Evolutionary conservation across 495 filamentous ascomycete species (phyloP), one percentile per base, ranked within the genome.

Genomic region (Paragyromitra xinjiangensis): DNA sequence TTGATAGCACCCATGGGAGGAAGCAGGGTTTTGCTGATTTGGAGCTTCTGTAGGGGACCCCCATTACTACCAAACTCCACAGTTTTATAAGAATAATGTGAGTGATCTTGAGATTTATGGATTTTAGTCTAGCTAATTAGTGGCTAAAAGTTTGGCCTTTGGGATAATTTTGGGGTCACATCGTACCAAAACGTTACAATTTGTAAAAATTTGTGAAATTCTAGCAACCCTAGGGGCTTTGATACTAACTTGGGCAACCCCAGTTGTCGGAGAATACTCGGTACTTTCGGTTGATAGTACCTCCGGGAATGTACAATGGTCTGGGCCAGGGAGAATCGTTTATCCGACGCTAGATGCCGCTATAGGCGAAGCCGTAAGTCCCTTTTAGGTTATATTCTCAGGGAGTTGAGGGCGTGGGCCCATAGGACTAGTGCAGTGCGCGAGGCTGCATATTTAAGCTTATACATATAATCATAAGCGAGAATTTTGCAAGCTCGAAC

Each of bases 331-430:
- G 40, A 51, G 69, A 26, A 71, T 71, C 45, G 59, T 71, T 39
- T 71, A 71, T 42, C 69, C 78, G 12, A 82, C 81, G n/a, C 85
- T 88, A 73, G 87, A 87, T 78, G 78, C 87, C 59, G 87, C 86
- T 24, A 88, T 89, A 51, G 69, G 69, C 12, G 69, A 71, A 56
- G 69, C 69, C 6, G 69, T 71, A 71, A 55, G 69, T 24, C 0
- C 7, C 14, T 42, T 39, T 72, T 75, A 81, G 16, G 77, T 69
- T 16, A 74, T 72, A 6, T 88, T 86, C 75, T 87, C 86, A 12
- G 69, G 19, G 19, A 22, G 19, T 22, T 22, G 19, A 22, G 19
- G 19, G 19, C 19, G 19, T 22, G 19, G 19, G 19, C 19, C 19
- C 19, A 22, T 22, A 22, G 19, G 19, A 3, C 29, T 34, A 34